phyloP scores from a whole-genome alignment of 2,329 filamentous ascomycete species.

The Coleophoma crateriformis region DNA sequence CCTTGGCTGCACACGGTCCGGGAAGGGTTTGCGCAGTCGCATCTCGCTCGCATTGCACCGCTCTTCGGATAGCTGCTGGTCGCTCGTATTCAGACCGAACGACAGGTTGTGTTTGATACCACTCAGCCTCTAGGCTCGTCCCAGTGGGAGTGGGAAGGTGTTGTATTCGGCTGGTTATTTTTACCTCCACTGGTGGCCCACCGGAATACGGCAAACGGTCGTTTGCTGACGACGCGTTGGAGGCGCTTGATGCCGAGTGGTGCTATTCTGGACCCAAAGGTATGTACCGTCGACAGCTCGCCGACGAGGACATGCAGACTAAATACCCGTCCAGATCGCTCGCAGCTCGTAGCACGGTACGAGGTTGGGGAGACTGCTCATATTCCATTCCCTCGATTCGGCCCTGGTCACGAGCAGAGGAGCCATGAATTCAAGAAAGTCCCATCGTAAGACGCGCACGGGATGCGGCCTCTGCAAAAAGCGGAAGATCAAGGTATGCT shows the following conservation, averaged over 20 bases:
- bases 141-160: no score
- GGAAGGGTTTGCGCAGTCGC: no score
- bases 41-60: no score
- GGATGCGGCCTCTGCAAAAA: conserved; percentile 33
- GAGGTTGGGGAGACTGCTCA: background rate
- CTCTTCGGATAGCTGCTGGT: no score
- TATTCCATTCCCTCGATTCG: background rate
- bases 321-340: conserved; percentile 2
- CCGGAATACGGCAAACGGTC: no score
- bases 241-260: background rate
- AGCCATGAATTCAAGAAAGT: conserved; percentile 15
- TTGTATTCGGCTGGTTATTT: no score
- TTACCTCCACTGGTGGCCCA: no score
- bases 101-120: no score
- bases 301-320: background rate
- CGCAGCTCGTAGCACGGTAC: background rate
- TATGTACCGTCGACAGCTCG: background rate
- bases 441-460: conserved; percentile 30
- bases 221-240: background rate
- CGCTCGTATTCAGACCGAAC: no score
- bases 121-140: no score
- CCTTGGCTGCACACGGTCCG: no score
- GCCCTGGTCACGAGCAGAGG: background rate
- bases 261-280: background rate
- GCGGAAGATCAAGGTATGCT: conserved; percentile 34